Evolutionary conservation across 495 filamentous ascomycete genomes (phyloP).

Genomic region (Daldinia grandis): DNA sequence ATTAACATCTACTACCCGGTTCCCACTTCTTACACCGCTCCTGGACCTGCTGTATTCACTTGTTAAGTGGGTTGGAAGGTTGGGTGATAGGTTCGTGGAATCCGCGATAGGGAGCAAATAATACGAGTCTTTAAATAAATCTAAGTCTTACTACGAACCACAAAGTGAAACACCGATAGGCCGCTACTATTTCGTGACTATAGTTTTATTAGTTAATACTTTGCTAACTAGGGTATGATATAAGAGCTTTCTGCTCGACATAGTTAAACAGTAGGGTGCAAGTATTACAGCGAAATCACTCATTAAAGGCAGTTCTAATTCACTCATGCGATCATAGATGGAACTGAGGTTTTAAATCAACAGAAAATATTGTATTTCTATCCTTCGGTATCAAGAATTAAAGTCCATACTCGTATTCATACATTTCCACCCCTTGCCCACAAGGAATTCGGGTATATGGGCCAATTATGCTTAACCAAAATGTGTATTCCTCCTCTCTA

Average conservation of each 20-base stretch:
- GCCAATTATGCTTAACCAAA: not conserved
- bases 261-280: not conserved
- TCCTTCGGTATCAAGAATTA: constrained; percentile 38
- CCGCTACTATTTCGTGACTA: too few species aligned
- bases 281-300: too few species aligned
- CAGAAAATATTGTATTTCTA: constrained; percentile 8
- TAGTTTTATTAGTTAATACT: too few species aligned
- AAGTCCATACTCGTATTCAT: constrained; percentile 26
- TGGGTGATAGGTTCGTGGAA: not conserved
- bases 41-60: constrained; percentile 58
- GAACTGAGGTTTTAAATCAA: not conserved
- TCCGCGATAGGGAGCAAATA: not conserved
- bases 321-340: not conserved
- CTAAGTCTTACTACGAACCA: not conserved
- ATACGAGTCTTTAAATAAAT: not conserved
- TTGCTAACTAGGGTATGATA: too few species aligned
- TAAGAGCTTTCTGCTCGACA: too few species aligned
- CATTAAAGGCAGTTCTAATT: not conserved
- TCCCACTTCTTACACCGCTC: constrained; percentile 49
- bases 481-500: not conserved
- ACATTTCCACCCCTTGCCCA: not conserved
- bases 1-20: constrained; percentile 53
- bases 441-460: not conserved
- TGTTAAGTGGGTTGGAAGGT: constrained; percentile 36
- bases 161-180: too few species aligned